phyloP scores from a whole-genome alignment of 495 filamentous ascomycete genomes.

The Jackrogersella multiformis region DNA sequence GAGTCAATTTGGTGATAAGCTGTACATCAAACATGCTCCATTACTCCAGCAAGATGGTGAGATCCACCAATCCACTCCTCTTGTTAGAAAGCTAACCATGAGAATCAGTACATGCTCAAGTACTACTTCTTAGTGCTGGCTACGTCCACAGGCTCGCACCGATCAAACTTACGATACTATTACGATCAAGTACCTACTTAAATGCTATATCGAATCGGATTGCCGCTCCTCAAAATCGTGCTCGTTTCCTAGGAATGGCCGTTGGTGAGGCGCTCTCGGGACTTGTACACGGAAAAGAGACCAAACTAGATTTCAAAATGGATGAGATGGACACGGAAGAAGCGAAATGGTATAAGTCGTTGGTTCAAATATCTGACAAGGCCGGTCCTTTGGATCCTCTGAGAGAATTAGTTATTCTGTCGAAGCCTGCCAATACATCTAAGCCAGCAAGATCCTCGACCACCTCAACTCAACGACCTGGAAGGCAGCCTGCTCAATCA shows the following conservation, averaged over 20 bases:
- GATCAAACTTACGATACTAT: slow-evolving; percentile 66
- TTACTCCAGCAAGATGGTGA: slow-evolving; percentile 86
- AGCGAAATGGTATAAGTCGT: slow-evolving; percentile 76
- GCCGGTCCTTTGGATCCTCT: slow-evolving; percentile 64
- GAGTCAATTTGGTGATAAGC: slow-evolving; percentile 79
- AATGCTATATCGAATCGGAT: slow-evolving; percentile 87
- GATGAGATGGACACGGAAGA: slow-evolving; percentile 79
- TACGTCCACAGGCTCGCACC: slow-evolving; percentile 72
- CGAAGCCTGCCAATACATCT: slow-evolving; percentile 23
- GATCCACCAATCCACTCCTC: slow-evolving; percentile 18
- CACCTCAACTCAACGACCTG: slow-evolving; percentile 39
- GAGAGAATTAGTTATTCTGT: slow-evolving; percentile 9
- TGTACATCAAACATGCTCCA: slow-evolving; percentile 86
- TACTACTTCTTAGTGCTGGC: slow-evolving; percentile 79
- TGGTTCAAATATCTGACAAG: slow-evolving; percentile 70
- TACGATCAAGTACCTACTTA: slow-evolving; percentile 76
- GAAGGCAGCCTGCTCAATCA: slow-evolving; percentile 40
- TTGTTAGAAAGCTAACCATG: slow-evolving; percentile 43
- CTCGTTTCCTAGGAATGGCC: slow-evolving; percentile 89
- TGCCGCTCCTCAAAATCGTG: slow-evolving; percentile 74
- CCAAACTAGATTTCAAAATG: slow-evolving; percentile 81
- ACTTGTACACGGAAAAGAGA: slow-evolving; percentile 77
- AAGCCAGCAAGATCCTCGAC: slow-evolving; percentile 33
- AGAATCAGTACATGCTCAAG: slow-evolving; percentile 73
- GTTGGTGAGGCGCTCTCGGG: slow-evolving; percentile 83